Evolutionary conservation across 1,284 basidiomycete species (phyloP).

Genomic region (Fomitiporia mediterranea): DNA sequence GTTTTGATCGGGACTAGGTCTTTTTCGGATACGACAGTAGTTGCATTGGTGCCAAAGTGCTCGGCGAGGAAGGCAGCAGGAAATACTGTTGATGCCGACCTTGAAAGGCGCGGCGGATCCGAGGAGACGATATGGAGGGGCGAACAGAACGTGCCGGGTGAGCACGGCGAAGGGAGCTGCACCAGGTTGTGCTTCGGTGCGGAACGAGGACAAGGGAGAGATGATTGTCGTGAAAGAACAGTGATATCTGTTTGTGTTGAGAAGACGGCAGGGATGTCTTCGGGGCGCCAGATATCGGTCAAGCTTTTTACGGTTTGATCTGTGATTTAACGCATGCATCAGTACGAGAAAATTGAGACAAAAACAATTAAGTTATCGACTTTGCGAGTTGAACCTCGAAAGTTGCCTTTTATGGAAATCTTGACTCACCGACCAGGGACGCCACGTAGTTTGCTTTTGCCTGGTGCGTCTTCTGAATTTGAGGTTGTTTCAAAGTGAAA

Average conservation of each 20-base stretch:
- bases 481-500: conserved; percentile 32
- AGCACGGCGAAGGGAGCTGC: conserved; percentile 1
- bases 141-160: conserved; percentile 23
- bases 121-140: conserved; percentile 34
- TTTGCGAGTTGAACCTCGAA: neutral
- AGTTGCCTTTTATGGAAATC: neutral
- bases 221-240: conserved; percentile 25
- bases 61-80: conserved; percentile 23
- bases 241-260: conserved; percentile 37
- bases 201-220: conserved; percentile 19
- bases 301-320: conserved; percentile 73
- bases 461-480: conserved; percentile 34
- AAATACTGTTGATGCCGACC: conserved; percentile 9
- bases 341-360: conserved; percentile 12
- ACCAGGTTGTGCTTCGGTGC: conserved; percentile 14
- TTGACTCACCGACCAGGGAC: conserved; percentile 60
- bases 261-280: conserved; percentile 64
- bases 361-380: conserved; percentile 10
- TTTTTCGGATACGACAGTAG: conserved; percentile 26
- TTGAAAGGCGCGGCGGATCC: conserved; percentile 24
- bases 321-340: conserved; percentile 31
- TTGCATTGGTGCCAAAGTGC: conserved; percentile 22
- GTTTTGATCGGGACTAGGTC: conserved; percentile 54
- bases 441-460: conserved; percentile 60
- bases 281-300: conserved; percentile 69